Evolutionary conservation across 345 rosid genomes (phyloP), one percentile per base, ranked within the genome.

Genomic region (Salix purpurea): DNA sequence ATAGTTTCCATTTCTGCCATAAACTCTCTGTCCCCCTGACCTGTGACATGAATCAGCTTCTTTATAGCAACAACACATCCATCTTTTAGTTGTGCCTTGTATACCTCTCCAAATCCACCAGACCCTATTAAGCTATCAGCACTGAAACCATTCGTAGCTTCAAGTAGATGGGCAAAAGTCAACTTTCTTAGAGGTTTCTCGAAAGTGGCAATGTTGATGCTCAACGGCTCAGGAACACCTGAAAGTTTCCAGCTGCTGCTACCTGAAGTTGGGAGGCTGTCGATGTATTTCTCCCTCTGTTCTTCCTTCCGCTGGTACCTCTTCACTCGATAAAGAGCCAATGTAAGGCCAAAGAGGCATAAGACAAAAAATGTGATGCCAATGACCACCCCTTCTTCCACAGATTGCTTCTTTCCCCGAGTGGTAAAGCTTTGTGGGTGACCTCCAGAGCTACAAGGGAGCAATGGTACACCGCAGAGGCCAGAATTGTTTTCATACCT

Each of bases 1-100:
- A 95, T 93, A 19, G 99, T 96, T 77, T 93, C 99, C 99, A 93
- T 96, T 84, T 96, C 99, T 5, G 99, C 99, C 97, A 91, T 90
- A 85, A 96, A 96, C 78, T 96, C 99, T 71, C 99, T 90, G 82
- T 96, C 98, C 11, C 99, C 99, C 83, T 96, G 99, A 46, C 97
- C 95, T 30, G 97, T 91, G 34, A 91, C 82, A 62, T 89, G 93
- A 67, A 91, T 90, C 70, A 95, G 87, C 82, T 95, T 95, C 89
- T 95, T 95, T 81, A 95, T 91, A 14, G 99, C 99, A 69, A 95
- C 99, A 40, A 84, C 75, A 46, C 87, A 82, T 10, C 97, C 97
- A 5, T 93, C 97, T 78, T 64, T 83, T 72, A 95, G 87, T 58
- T 91, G 86, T 52, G 99, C 99, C 85, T 91, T 95, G 88, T 95